A percentile compares a stretch with the other conserved stretches of the same genome.
phyloP scores from a whole-genome alignment of 1,139 yeast genomes.

The Candida sanyaensis region DNA sequence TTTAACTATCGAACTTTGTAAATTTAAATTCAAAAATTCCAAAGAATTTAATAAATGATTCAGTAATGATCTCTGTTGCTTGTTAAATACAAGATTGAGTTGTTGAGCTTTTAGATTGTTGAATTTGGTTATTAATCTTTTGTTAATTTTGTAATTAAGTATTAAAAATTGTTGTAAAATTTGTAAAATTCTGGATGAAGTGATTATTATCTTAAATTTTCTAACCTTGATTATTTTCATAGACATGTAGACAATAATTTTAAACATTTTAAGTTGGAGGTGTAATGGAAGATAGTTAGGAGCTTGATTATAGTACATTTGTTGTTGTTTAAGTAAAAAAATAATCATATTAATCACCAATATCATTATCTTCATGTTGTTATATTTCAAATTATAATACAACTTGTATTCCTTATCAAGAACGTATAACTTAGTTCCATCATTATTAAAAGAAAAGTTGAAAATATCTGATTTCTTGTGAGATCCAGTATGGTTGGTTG shows the following conservation, averaged over 20 bases:
- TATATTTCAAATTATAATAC: slow-evolving; percentile 9
- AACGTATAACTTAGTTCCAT: slow-evolving; percentile 22
- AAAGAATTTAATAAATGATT: slow-evolving; percentile 21
- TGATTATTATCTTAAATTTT: slow-evolving; percentile 25
- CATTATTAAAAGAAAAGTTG: slow-evolving; percentile 9
- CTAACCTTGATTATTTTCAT: slow-evolving; percentile 31
- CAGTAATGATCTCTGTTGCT: not conserved
- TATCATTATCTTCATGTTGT: slow-evolving; percentile 17
- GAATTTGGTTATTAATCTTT: slow-evolving; percentile 34
- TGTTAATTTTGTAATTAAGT: slow-evolving; percentile 40
- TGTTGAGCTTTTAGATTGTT: slow-evolving; percentile 31
- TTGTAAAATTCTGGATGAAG: slow-evolving; percentile 26
- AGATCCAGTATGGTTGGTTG: not conserved
- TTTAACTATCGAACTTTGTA: slow-evolving; percentile 29
- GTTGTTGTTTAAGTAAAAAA: slow-evolving; percentile 24
- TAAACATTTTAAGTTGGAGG: slow-evolving; percentile 22
- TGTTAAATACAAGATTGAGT: slow-evolving; percentile 22
- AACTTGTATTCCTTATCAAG: slow-evolving; percentile 17
- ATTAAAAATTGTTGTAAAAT: slow-evolving; percentile 32
- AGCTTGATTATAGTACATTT: slow-evolving; percentile 5
- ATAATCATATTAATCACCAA: slow-evolving; percentile 25
- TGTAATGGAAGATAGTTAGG: not conserved
- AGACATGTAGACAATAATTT: slow-evolving; percentile 33
- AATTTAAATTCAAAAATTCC: slow-evolving; percentile 29
- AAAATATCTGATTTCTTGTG: not conserved